Conservation (phyloP, 1,284 basidiomycete species). For the Erythrobasidium hasegawianum region DNA sequence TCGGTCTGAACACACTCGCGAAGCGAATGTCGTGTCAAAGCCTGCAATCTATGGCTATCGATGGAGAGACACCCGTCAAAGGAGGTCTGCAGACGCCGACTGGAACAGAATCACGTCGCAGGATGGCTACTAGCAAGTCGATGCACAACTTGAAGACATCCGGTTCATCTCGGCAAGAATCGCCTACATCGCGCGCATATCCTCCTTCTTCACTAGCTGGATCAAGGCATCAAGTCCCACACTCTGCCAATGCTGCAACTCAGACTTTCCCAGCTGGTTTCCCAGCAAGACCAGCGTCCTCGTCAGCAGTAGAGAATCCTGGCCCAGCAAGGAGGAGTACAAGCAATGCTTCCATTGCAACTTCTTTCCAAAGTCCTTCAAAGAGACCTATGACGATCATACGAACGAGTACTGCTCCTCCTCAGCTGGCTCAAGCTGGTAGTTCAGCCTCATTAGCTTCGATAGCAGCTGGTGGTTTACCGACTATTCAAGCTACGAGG, state of each 20-base stretch:
- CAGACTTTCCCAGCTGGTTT: background rate
- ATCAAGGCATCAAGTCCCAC: slow-evolving; percentile 9
- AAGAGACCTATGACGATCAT: slow-evolving; percentile 13
- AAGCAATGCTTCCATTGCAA: slow-evolving; percentile 18
- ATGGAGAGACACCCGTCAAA: slow-evolving; percentile 43
- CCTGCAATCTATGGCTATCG: slow-evolving; percentile 26
- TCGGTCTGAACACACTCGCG: slow-evolving; percentile 38
- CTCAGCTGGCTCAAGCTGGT: slow-evolving; percentile 25
- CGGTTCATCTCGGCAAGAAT: slow-evolving; percentile 28
- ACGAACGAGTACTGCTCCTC: slow-evolving; percentile 28
- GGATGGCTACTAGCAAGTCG: slow-evolving; percentile 41
- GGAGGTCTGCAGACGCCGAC: slow-evolving; percentile 13
- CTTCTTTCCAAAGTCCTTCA: slow-evolving; percentile 11
- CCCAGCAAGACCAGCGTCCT: slow-evolving; percentile 22
- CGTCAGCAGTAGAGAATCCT: slow-evolving; percentile 22
- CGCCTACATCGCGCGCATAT: slow-evolving; percentile 28
- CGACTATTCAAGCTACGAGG: slow-evolving; percentile 38
- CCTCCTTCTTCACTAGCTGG: slow-evolving; percentile 13
- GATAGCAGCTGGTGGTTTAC: slow-evolving; percentile 2
- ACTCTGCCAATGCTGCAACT: slow-evolving; percentile 7
- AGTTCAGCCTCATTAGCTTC: slow-evolving; percentile 48
- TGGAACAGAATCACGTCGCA: slow-evolving; percentile 35
- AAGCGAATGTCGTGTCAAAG: slow-evolving; percentile 44
- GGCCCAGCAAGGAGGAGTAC: slow-evolving; percentile 1
- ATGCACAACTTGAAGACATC: slow-evolving; percentile 43